Conservation (phyloP, 108 stramenopile genomes). For the Phaeodactylum tricornutum region DNA sequence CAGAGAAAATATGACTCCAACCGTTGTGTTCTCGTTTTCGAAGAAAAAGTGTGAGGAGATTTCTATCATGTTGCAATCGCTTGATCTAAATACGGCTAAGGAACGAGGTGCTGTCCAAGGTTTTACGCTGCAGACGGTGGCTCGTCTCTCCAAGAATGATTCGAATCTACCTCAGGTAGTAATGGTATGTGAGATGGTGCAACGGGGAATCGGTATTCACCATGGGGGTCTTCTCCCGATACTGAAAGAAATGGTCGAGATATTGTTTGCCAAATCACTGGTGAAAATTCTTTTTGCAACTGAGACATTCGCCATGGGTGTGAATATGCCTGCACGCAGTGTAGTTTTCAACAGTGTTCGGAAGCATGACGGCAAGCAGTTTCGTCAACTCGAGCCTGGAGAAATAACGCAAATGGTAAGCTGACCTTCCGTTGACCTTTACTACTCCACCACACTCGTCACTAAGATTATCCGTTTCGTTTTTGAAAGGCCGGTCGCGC, state of each 20-base stretch:
- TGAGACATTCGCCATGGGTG: constrained; percentile 99
- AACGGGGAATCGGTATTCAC: constrained; percentile 93
- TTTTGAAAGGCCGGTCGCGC: constrained; percentile 91
- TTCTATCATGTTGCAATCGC: constrained; percentile 70
- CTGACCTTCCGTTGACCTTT: constrained; percentile 5
- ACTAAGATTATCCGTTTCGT: not conserved
- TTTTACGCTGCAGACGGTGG: constrained; percentile 69
- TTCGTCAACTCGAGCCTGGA: constrained; percentile 69
- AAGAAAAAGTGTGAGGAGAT: constrained; percentile 96
- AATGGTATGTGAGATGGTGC: constrained; percentile 72
- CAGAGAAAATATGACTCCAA: constrained; percentile 84
- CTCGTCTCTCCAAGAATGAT: constrained; percentile 80
- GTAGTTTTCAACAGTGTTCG: constrained; percentile 93
- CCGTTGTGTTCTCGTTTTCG: constrained; percentile 96
- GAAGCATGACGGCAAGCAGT: constrained; percentile 92
- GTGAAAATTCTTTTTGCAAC: constrained; percentile 97
- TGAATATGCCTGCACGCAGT: constrained; percentile 96
- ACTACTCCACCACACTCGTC: not conserved
- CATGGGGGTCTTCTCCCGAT: constrained; percentile 98
- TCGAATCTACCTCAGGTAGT: constrained; percentile 86
- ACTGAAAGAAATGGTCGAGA: constrained; percentile 94
- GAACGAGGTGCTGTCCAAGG: constrained; percentile 61
- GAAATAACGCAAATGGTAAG: constrained; percentile 99
- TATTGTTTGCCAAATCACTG: constrained; percentile 86
- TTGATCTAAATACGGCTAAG: constrained; percentile 80